Base-by-base conservation (phyloP, 2,329 filamentous ascomycete species). In the Coniella lustricola region DNA sequence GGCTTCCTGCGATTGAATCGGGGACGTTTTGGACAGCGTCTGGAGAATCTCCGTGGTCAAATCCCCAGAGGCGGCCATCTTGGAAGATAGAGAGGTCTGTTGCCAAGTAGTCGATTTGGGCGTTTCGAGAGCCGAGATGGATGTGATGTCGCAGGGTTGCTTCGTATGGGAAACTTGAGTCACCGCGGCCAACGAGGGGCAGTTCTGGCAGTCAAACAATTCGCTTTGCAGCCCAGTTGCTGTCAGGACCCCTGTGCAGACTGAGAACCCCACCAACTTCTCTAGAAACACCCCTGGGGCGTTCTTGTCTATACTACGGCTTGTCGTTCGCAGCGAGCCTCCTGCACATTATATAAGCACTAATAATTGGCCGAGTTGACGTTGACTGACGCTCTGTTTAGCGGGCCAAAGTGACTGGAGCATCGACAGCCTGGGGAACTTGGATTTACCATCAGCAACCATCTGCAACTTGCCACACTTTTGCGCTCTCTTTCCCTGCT, bases 1-100 rank as follows among this genome's bases (percentile, higher is more conserved):
- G 61, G 76, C 75, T 60, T 87, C 79, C 60, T 73, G 73, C 46
- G 87, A 87, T 58, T 84, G 70, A 56, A 90, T 70, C 39, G 84
- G 76, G 57, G 82, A 78, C 53, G 79, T 68, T 59, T 77, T 71
- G 64, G 76, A 75, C 59, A 91, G 73, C 48, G 78, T 76, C 53
- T 81, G 75, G 59, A 91, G 76, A 57, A 90, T 74, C 59, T 80
- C 72, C 49, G 74, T 71, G 52, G 79, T 74, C 60, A 89, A 71
- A 62, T 88, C 83, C 65, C 71, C 71, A 29, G 64, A 60, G 25
- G 66, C 60, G 55, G 70, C 68, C 74, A 77, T 77, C 49, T 49
- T 66, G 51, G n/a, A n/a, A 40, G 16, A 29, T 5, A 5, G 10
- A 29, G 5, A 29, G 10, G 21, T 20, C 1, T 43, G 22, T 34